Conservation (phyloP, 2,329 filamentous ascomycete species). For the Stagonosporopsis cucurbitacearum region DNA sequence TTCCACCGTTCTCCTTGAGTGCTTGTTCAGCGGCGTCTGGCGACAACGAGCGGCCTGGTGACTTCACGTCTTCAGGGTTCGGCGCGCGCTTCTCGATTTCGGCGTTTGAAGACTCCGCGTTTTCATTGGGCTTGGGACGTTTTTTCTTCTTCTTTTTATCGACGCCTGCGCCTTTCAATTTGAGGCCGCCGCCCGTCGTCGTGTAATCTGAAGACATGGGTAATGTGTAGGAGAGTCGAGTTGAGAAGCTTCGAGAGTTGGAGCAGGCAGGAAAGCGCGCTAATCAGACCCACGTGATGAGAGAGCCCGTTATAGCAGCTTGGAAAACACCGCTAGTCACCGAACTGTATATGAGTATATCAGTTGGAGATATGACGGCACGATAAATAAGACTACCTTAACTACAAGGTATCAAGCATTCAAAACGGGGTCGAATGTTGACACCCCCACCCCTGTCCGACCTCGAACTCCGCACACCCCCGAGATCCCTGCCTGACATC, state of each 20-base stretch:
- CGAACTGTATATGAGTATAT: too few species aligned
- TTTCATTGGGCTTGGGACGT: slow-evolving; percentile 44
- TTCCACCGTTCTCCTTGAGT: slow-evolving; percentile 34
- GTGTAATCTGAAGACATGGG: slow-evolving; percentile 77
- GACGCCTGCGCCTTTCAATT: slow-evolving; percentile 78
- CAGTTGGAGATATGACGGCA: neutral
- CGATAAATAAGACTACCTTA: neutral
- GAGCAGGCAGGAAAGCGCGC: neutral
- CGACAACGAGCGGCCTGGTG: slow-evolving; percentile 41
- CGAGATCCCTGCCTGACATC: slow-evolving; percentile 18
- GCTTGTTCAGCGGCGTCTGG: slow-evolving; percentile 40
- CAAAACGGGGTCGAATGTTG: neutral
- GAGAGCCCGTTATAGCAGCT: neutral
- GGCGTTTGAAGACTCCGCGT: slow-evolving; percentile 18
- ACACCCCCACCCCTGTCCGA: neutral
- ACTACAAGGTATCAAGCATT: neutral
- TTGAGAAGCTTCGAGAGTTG: neutral
- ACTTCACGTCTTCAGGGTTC: slow-evolving; percentile 29
- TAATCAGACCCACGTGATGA: neutral
- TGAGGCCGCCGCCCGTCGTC: slow-evolving; percentile 73
- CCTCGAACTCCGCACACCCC: slow-evolving; percentile 18
- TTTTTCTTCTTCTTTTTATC: slow-evolving; percentile 70
- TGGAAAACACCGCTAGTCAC: neutral
- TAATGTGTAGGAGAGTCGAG: neutral
- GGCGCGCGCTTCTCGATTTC: slow-evolving; percentile 25